Conservation (phyloP, 148 eudicot genomes). For the Vaccinium myrtillus region DNA sequence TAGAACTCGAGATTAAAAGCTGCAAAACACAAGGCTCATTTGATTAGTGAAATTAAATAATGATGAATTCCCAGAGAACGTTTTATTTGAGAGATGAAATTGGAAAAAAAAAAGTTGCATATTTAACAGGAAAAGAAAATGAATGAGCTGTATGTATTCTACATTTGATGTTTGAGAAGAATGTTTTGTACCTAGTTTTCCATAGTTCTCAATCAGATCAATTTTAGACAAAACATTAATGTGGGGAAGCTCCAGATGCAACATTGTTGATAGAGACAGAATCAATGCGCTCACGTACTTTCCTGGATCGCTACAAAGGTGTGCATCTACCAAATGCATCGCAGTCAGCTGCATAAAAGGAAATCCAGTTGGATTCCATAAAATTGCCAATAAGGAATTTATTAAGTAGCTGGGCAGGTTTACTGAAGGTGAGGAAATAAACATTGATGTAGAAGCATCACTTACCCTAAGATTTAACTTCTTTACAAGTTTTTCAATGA, state of each 20-base stretch:
- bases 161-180: neutral
- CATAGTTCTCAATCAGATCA: slow-evolving; percentile 89
- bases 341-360: slow-evolving; percentile 73
- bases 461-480: slow-evolving; percentile 86
- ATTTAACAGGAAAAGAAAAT: neutral
- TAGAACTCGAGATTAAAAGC: slow-evolving; percentile 93
- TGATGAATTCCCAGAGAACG: neutral
- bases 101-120: neutral
- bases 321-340: slow-evolving; percentile 89
- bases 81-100: neutral
- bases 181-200: slow-evolving; percentile 68
- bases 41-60: slow-evolving; percentile 11
- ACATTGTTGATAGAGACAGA: slow-evolving; percentile 88
- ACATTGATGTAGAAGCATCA: neutral
- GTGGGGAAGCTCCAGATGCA: slow-evolving; percentile 97
- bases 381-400: neutral
- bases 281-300: slow-evolving; percentile 91
- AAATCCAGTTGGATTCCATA: slow-evolving; percentile 11
- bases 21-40: slow-evolving; percentile 33
- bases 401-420: neutral
- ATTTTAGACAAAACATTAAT: slow-evolving; percentile 92
- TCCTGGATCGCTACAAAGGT: slow-evolving; percentile 94
- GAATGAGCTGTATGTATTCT: neutral
- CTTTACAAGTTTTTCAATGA: slow-evolving; percentile 73
- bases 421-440: neutral